phyloP scores from a whole-genome alignment of 257 asterid genomes.

The Gentiana dahurica region DNA sequence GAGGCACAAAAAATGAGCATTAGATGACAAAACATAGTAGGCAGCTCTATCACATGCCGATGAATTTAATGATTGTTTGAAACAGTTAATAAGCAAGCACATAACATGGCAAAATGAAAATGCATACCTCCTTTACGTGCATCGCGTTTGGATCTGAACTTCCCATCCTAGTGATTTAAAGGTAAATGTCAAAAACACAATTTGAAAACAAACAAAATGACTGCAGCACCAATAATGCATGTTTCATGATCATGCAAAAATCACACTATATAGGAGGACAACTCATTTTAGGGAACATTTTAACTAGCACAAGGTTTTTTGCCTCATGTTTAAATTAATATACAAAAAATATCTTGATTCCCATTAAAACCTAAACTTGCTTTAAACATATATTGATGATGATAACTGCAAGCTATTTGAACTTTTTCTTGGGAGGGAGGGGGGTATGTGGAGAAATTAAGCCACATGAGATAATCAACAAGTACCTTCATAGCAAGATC shows the following conservation, averaged over 20 bases:
- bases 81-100: neutral
- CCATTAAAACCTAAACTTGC: too few species aligned
- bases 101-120: slow-evolving; percentile 11
- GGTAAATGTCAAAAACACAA: slow-evolving; percentile 21
- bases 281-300: too few species aligned
- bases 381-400: too few species aligned
- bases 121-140: slow-evolving; percentile 94
- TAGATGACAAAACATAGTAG: too few species aligned
- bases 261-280: too few species aligned
- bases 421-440: neutral
- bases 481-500: slow-evolving; percentile 98
- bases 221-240: neutral
- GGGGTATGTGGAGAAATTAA: neutral
- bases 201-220: slow-evolving; percentile 2
- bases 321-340: too few species aligned
- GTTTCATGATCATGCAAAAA: too few species aligned
- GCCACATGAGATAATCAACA: neutral
- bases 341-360: too few species aligned
- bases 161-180: slow-evolving; percentile 75
- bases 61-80: neutral
- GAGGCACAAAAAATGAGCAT: too few species aligned
- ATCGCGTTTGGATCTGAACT: slow-evolving; percentile 95
- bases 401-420: too few species aligned
- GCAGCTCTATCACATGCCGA: too few species aligned
- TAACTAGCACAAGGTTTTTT: too few species aligned